Conservation (phyloP, 2,329 filamentous ascomycete species). For the Penicillium brevicompactum region DNA sequence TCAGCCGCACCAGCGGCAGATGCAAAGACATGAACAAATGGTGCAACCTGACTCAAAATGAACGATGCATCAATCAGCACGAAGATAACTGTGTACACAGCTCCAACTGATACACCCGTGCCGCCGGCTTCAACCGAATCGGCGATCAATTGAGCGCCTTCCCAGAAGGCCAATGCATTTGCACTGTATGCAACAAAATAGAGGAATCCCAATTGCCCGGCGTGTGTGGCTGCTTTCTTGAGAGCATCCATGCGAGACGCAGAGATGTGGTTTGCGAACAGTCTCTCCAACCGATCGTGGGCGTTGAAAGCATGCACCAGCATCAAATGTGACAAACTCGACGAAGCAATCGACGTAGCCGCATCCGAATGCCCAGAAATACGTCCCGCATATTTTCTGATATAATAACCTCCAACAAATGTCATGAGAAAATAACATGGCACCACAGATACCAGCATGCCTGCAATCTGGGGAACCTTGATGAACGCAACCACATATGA, state of each 20-base stretch:
- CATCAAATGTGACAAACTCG: constrained; percentile 60
- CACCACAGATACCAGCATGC: constrained; percentile 65
- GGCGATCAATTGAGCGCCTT: constrained; percentile 61
- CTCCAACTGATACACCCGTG: constrained; percentile 33
- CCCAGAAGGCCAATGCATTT: constrained; percentile 70
- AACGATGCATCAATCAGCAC: constrained; percentile 39
- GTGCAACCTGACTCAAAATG: constrained; percentile 41
- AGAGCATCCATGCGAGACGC: constrained; percentile 55
- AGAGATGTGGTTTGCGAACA: constrained; percentile 57
- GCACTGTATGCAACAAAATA: constrained; percentile 70
- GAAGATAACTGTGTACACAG: constrained; percentile 42
- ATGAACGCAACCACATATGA: constrained; percentile 69
- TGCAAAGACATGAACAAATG: constrained; percentile 51
- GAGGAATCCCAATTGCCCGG: constrained; percentile 60
- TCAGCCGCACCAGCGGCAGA: constrained; percentile 56
- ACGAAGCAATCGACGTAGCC: constrained; percentile 64
- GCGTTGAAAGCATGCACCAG: constrained; percentile 67
- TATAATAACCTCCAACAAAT: constrained; percentile 57
- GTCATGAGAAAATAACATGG: constrained; percentile 64
- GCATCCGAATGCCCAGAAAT: constrained; percentile 57
- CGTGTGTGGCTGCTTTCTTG: constrained; percentile 60
- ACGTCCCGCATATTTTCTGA: constrained; percentile 50
- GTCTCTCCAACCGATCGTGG: constrained; percentile 58
- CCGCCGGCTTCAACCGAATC: constrained; percentile 6
- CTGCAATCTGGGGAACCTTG: constrained; percentile 63